These are phyloP conservation scores for Mycogone perniciosa DNA, from an alignment of 2,329 filamentous ascomycete genomes.

Conservation along the genomic window DNA sequence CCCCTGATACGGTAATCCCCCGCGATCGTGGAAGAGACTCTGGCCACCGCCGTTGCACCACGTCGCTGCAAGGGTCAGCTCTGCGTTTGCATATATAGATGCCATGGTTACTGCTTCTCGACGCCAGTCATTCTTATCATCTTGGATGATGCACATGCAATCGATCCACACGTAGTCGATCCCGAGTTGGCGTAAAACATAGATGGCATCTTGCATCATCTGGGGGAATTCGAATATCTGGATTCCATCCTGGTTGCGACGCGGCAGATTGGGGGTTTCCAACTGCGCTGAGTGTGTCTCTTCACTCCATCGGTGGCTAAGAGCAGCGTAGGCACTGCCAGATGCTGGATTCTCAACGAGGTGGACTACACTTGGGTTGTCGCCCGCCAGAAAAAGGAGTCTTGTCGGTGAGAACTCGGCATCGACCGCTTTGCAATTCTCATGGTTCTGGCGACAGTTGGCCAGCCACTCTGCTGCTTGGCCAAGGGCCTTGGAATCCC, in stretches of 20 bases:
- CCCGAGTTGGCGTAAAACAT: slow-evolving; percentile 7
- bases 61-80: slow-evolving; percentile 12
- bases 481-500: background rate
- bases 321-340: slow-evolving; percentile 1
- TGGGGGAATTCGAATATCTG: slow-evolving; percentile 2
- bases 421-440: slow-evolving; percentile 1
- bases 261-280: background rate
- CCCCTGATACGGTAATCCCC: background rate
- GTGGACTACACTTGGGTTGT: background rate
- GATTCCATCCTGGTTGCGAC: slow-evolving; percentile 5
- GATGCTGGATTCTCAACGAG: slow-evolving; percentile 3
- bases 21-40: slow-evolving; percentile 10
- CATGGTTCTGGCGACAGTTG: background rate
- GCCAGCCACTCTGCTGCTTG: slow-evolving; percentile 5
- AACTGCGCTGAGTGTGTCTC: slow-evolving; percentile 7
- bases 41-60: slow-evolving; percentile 1
- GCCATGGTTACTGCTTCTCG: slow-evolving; percentile 14
- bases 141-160: slow-evolving; percentile 17
- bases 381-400: slow-evolving; percentile 1
- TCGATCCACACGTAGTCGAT: slow-evolving; percentile 15
- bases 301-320: slow-evolving; percentile 10
- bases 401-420: slow-evolving; percentile 6
- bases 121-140: slow-evolving; percentile 14
- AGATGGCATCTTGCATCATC: slow-evolving; percentile 11
- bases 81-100: slow-evolving; percentile 12